Evolutionary conservation across 164 flowering plant genomes (phyloP).

Genomic region (Platanus orientalis): DNA sequence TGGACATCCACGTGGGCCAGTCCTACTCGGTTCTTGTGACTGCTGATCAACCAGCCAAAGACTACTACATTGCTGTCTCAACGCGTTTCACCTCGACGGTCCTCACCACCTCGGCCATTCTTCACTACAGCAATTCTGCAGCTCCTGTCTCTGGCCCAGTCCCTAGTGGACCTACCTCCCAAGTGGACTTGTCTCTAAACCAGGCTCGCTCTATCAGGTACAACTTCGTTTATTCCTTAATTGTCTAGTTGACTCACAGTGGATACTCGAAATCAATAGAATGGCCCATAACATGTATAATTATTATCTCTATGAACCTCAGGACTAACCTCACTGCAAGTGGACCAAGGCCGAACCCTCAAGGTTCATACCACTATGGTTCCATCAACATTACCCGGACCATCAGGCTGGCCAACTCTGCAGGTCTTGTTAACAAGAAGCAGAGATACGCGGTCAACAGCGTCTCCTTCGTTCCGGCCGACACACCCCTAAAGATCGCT

Average conservation of each 20-base stretch:
- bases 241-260: not conserved
- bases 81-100: constrained; percentile 44
- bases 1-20: constrained; percentile 84
- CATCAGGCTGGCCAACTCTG: constrained; percentile 45
- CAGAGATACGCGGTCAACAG: constrained; percentile 77
- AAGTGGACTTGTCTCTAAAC: constrained; percentile 52
- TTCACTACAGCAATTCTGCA: constrained; percentile 55
- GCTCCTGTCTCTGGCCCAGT: constrained; percentile 40
- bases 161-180: constrained; percentile 52
- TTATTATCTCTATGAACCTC: not conserved
- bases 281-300: not conserved
- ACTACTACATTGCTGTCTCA: constrained; percentile 65
- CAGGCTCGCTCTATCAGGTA: constrained; percentile 82
- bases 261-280: too few species aligned
- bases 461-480: constrained; percentile 67
- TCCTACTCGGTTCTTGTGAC: constrained; percentile 77
- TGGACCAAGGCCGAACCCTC: constrained; percentile 92
- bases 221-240: not conserved
- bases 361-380: constrained; percentile 92
- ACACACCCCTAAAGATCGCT: constrained; percentile 84
- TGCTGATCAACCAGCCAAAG: constrained; percentile 56
- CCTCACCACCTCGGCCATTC: constrained; percentile 44
- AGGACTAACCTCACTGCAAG: constrained; percentile 83
- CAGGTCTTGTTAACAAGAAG: constrained; percentile 45
- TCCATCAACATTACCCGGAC: constrained; percentile 48